A percentile compares a stretch with the other conserved stretches of the same genome.
Evolutionary conservation across 208 protist species (phyloP).

Genomic region (Leishmania martiniquensis): DNA sequence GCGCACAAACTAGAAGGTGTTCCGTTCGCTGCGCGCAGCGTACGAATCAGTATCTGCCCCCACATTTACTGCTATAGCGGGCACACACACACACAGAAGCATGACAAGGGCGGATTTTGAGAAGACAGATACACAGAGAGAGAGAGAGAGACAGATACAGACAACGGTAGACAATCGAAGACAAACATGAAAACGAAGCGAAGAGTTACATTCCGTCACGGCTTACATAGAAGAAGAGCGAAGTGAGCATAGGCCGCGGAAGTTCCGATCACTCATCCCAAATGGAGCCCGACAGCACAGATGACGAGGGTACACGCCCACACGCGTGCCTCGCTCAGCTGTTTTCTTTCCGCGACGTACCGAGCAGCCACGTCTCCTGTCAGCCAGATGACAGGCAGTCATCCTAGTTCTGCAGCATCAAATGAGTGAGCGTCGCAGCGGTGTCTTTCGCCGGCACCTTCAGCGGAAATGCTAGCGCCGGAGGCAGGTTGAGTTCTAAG

Average conservation of each 20-base stretch:
- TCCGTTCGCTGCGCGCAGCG: background rate
- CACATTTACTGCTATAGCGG: background rate
- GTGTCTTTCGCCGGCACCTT: conserved; percentile 53
- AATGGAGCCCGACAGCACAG: background rate
- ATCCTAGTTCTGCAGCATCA: conserved; percentile 68
- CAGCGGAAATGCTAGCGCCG: conserved; percentile 78
- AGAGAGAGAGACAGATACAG: background rate
- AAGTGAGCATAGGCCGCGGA: background rate
- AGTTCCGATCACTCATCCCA: background rate
- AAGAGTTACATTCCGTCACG: conserved; percentile 3
- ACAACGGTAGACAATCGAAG: background rate
- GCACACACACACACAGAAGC: background rate
- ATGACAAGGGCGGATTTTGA: background rate
- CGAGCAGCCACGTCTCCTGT: background rate
- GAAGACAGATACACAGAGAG: background rate
- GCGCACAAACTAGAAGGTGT: background rate
- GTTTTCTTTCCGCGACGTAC: background rate
- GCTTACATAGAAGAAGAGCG: conserved; percentile 9
- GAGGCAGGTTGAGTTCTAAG: conserved; percentile 88
- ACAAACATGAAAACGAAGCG: background rate
- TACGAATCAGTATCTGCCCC: too few relatives aligned
- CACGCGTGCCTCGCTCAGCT: background rate
- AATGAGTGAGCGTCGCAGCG: conserved; percentile 37
- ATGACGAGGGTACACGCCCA: background rate
- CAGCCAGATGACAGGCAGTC: too few relatives aligned